Evolutionary conservation across 257 asterid species (phyloP), one percentile per base, ranked within the genome.

Genomic region (Galeopsis tetrahit): DNA sequence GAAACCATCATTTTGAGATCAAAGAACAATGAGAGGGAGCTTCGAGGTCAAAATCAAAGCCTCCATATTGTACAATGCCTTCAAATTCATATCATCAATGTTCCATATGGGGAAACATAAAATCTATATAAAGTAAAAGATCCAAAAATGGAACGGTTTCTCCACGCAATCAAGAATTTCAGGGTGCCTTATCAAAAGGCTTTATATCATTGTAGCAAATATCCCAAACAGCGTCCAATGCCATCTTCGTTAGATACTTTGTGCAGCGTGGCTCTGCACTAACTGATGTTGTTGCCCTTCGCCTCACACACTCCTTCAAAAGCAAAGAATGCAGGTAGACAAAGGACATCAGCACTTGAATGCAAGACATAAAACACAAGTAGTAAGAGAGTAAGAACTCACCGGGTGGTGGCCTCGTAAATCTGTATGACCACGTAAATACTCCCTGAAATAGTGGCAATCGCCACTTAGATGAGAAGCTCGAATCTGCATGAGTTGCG

Each of bases 211-310:
- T 88, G 70, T 88, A 88, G 77, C 94, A 88, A 59, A 81, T 73
- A 81, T 88, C 88, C 91, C 94, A 88, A 63, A 88, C 85, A 73
- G 87, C 80, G 65, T 84, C 83, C 88, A 88, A 77, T 35, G 88
- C 89, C 68, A 82, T 78, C 72, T 78, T 84, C 17, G 82, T 79
- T 38, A 82, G 73, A 0, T 81, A 66, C 76, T 78, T 87, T 0
- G 89, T 79, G 85, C 94, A 88, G 49, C 74, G 32, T 15, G 57
- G 89, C 60, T 80, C 78, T 42, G 69, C 73, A 60, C 77, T 63
- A 48, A 86, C 71, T 1, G 91, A 85, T 56, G 70, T 70, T 86
- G 82, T 72, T 7, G 80, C 91, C 73, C 91, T 84, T 77, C 89
- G 85, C 80, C 78, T 82, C 70, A 89, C 92, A 51, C 94, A 88